These are phyloP conservation scores for Penicillium goetzii DNA, from an alignment of 495 filamentous ascomycete genomes.

Conservation along the genomic window DNA sequence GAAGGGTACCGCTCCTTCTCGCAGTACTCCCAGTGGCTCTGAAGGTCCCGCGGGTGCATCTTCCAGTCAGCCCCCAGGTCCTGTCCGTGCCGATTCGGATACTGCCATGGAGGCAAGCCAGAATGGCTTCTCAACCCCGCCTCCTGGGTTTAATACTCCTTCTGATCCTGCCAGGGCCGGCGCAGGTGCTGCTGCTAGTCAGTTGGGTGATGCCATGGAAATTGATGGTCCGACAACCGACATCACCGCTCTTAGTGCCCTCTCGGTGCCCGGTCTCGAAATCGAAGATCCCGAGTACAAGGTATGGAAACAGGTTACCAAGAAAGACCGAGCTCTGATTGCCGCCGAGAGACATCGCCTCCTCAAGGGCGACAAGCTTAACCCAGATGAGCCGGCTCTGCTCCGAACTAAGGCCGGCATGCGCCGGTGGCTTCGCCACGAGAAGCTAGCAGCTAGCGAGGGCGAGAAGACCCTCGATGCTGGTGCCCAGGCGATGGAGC, in stretches of 20 bases:
- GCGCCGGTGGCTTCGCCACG: conserved; percentile 77
- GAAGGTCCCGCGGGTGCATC: conserved; percentile 72
- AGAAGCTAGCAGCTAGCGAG: conserved; percentile 62
- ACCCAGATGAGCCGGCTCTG: conserved; percentile 84
- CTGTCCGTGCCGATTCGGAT: conserved; percentile 65
- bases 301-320: conserved; percentile 98
- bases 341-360: conserved; percentile 78
- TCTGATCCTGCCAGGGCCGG: conserved; percentile 70
- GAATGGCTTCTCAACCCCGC: conserved; percentile 82
- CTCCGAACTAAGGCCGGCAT: conserved; percentile 77
- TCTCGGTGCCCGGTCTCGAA: conserved; percentile 51
- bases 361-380: conserved; percentile 81
- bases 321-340: conserved; percentile 89
- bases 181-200: conserved; percentile 59
- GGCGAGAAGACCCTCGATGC: conserved; percentile 55
- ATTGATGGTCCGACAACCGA: conserved; percentile 67
- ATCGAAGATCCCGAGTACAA: conserved; percentile 89
- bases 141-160: conserved; percentile 76
- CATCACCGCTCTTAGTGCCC: conserved; percentile 60
- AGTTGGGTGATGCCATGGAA: conserved; percentile 81
- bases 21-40: conserved; percentile 66
- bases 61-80: conserved; percentile 56
- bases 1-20: conserved; percentile 73
- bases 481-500: conserved; percentile 50
- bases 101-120: conserved; percentile 67